Base-by-base conservation (phyloP, 306 rosid genomes). In the Rosa rugosa region DNA sequence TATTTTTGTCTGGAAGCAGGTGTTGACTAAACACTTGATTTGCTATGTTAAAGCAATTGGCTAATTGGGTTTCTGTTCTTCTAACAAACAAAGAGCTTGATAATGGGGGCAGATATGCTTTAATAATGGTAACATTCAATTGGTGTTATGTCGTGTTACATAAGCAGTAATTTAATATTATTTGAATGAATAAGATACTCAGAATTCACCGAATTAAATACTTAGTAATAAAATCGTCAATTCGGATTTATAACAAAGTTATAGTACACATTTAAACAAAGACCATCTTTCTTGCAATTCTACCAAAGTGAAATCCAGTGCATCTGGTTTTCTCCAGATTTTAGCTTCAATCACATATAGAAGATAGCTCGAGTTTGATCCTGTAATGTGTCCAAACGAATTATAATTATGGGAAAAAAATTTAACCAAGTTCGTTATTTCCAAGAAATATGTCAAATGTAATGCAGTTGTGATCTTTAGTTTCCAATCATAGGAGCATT, bases 1-100 rank as follows among this genome's bases (percentile, higher is more conserved):
- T 82, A 82, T 17, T 27, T 89, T 82, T 88, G 94, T 88, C 90
- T 83, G 81, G 84, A 86, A 88, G 88, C 93, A 91, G 97, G 89
- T 89, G 97, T 93, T 89, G 97, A 91, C 97, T 87, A 88, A 79
- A 68, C 77, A 73, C 85, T 81, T 74, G 1, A 67, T 67, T 73
- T 80, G 84, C 81, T 74, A n/a, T 14, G 50, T 73, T n/a, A 87
- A 87, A 80, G 82, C 62, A 76, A 54, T 62, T 41, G 41, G 57
- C 27, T 67, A 67, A 40, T 67, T 40, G 49, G 44, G 56, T 75
- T 70, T 81, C 74, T 88, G 47, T 79, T 83, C 65, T 82, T 76
- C 80, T 69, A 66, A 40, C 44, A 36, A 66, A 38, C 71, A 67
- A 40, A 40, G 23, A 64, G 42, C n/a, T 31, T 31, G 69, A 27